Percentiles rank a stretch among this genome's conserved stretches.
Conservation (phyloP, 495 filamentous ascomycete species). For the Xylaria venustula region DNA sequence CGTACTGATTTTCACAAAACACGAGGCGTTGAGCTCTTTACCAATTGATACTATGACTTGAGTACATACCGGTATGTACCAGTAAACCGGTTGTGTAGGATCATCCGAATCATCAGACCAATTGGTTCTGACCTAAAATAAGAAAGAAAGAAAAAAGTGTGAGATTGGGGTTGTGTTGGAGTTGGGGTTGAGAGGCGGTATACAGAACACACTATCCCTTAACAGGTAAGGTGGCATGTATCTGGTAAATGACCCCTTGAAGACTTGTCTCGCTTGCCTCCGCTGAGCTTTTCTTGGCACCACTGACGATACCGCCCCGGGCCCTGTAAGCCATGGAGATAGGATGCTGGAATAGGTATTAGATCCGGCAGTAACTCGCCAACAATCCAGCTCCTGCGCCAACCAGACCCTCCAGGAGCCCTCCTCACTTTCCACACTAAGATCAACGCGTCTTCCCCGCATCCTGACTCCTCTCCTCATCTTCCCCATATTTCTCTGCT, state of each 20-base stretch:
- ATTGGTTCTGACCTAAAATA: not conserved
- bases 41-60: too few relatives aligned
- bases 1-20: too few relatives aligned
- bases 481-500: not conserved
- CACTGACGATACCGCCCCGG: not conserved
- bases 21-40: too few relatives aligned
- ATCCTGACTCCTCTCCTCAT: slow-evolving; percentile 2
- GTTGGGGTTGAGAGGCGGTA: too few relatives aligned
- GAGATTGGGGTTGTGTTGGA: not conserved
- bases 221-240: too few relatives aligned
- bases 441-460: slow-evolving; percentile 4
- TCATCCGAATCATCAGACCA: not conserved
- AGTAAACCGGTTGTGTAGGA: too few relatives aligned
- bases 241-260: too few relatives aligned
- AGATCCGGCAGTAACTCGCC: slow-evolving; percentile 1
- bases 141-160: too few relatives aligned
- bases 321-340: not conserved
- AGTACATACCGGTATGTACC: too few relatives aligned
- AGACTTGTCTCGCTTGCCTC: too few relatives aligned
- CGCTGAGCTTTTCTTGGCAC: not conserved
- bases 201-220: too few relatives aligned
- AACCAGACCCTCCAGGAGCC: too few relatives aligned
- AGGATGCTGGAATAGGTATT: not conserved
- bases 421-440: not conserved
- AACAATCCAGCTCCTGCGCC: not conserved